These are phyloP conservation scores for Sophora flavescens DNA, from an alignment of 306 rosid species.

Conservation along the genomic window DNA sequence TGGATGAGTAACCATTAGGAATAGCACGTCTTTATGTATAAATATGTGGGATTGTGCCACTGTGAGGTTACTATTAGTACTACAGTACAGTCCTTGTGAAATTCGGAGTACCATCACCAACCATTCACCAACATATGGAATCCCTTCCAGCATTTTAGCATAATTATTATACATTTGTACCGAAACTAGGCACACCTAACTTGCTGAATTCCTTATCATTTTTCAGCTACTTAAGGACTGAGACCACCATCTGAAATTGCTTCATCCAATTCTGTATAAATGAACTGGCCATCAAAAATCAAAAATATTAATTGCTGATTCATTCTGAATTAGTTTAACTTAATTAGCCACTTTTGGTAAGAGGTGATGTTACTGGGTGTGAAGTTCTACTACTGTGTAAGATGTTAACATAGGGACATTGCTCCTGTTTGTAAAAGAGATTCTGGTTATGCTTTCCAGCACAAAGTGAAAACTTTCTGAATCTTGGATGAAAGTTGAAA, in stretches of 20 bases:
- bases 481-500: conserved; percentile 8
- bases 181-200: background rate
- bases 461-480: conserved; percentile 19
- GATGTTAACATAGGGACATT: conserved; percentile 14
- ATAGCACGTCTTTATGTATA: background rate
- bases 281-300: background rate
- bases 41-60: background rate
- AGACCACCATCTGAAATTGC: background rate
- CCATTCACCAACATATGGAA: background rate
- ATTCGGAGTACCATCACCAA: too few species aligned
- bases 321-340: background rate
- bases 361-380: too few species aligned
- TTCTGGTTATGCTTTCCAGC: conserved; percentile 34
- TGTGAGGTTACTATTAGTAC: conserved; percentile 24
- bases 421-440: conserved; percentile 30
- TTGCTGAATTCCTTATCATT: background rate
- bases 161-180: background rate
- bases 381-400: conserved; percentile 28
- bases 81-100: too few species aligned
- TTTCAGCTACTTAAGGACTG: too few species aligned
- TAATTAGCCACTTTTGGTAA: background rate
- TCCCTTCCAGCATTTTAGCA: background rate
- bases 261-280: background rate
- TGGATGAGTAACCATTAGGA: conserved; percentile 23
- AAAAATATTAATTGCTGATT: background rate